Evolutionary conservation across 805 yeast species (phyloP), one percentile per base, ranked within the genome.

Genomic region (Saccharomycopsis oosterbeekiorum): DNA sequence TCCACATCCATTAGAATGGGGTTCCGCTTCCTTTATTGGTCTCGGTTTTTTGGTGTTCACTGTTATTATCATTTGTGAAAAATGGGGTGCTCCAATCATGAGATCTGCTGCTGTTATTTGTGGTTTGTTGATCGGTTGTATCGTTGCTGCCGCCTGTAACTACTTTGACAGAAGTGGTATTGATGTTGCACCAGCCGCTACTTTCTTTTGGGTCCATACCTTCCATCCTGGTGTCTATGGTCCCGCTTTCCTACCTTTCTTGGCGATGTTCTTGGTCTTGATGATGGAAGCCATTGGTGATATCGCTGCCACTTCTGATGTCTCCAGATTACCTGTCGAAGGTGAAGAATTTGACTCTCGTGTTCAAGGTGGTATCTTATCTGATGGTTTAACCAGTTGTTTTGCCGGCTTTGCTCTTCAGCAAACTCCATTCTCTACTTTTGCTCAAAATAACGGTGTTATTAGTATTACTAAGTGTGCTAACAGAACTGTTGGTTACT

Each of bases 231-330:
- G 76, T 47, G 82, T 91, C 5, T 89, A 91, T 68, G 97, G 89
- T 1, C 97, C 97, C 1, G 83, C 86, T 1, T 94, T 91, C 5
- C 75, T 91, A 59, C 97, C 97, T 4, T 81, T 89, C 76, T 74
- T 91, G 61, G 96, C 97, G 0, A 86, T 90, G 56, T 91, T 84
- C 71, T 78, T 91, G 39, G 89, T 86, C 34, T 74, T 88, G 67
- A 86, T 89, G 83, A 89, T 90, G 90, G 97, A 92, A 76, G 88
- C 96, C 60, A 89, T 91, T 70, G 97, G 97, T 72, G 97, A 91
- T 73, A 86, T 91, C 70, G 89, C 97, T 39, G 97, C 97, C 41
- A 89, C 97, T 53, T 86, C 89, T 62, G 97, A 91, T 73, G 97
- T 92, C 21, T 88, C 96, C 9, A 78, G 96, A 67, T 76, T 86